phyloP scores from a whole-genome alignment of 495 filamentous ascomycete genomes.

The Talaromyces adpressus region DNA sequence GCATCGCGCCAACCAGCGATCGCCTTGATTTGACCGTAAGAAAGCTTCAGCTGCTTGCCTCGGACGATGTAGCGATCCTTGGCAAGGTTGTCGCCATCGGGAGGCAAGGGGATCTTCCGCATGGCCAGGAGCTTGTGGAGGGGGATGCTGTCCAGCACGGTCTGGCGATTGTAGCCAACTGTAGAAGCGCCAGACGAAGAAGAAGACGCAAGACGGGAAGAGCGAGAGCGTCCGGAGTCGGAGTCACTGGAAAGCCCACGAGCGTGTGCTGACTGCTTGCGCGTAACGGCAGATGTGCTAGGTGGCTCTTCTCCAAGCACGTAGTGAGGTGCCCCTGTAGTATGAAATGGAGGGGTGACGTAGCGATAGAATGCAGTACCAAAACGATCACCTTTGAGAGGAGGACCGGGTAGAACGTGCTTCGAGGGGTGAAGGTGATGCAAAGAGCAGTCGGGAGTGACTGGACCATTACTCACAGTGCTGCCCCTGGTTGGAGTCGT shows the following conservation, averaged over 20 bases:
- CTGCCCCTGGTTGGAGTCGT: not conserved
- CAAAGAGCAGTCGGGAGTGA: not conserved
- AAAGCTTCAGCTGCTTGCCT: conserved; percentile 56
- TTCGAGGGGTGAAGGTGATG: not conserved
- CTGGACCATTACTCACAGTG: not conserved
- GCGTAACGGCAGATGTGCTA: no score
- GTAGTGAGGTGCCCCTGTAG: not conserved
- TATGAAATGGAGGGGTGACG: not conserved
- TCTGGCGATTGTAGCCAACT: not conserved
- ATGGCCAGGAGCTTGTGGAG: not conserved
- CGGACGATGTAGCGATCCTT: conserved; percentile 61
- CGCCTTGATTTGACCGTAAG: conserved; percentile 73
- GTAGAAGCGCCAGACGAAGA: not conserved
- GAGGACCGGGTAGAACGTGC: not conserved
- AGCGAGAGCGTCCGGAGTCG: not conserved
- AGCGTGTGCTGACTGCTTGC: not conserved
- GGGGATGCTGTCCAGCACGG: not conserved
- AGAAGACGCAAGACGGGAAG: not conserved
- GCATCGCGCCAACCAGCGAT: conserved; percentile 64
- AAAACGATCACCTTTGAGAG: not conserved
- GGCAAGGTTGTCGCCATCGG: not conserved
- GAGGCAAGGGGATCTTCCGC: not conserved
- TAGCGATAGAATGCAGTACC: not conserved
- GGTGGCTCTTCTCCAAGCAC: no score
- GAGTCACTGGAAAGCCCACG: not conserved